Base-by-base conservation (phyloP, 2,329 filamentous ascomycete species). In the Cladosporium cucumerinum region DNA sequence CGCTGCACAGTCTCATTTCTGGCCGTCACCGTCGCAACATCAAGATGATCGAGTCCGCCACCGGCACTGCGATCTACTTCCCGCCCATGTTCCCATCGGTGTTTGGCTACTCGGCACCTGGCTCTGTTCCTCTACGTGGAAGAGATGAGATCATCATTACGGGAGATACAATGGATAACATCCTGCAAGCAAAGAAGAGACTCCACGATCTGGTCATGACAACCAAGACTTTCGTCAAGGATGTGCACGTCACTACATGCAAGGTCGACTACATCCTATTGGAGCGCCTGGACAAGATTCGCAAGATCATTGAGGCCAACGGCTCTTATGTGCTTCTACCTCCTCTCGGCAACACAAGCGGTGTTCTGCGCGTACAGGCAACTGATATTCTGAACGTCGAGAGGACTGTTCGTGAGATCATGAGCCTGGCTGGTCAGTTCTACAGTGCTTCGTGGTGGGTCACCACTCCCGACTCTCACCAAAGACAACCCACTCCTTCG, bases 361-460 rank as follows among this genome's bases (percentile, higher is more conserved):
- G 88, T 70, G 84, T 92, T 70, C 90, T 98, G 69, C 88, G 94
- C 57, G 91, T 99, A 36, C 95, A 98, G 78, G 95, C 93, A 65
- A 91, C 90, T 0, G 95, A 99, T 77, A 92, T 96, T 39, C 82
- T 97, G 70, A 93, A 97, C 74, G 92, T 97, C 14, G 95, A 99
- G 81, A 89, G 95, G 54, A 97, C 94, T 34, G 92, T 97, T 69
- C 88, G 93, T 71, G 95, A 98, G 78, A 89, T 99, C 69, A 97
- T 99, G 94, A 89, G 90, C 72, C 81, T 98, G 76, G 93, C 93
- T 69, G 93, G 94, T 39, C 95, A 99, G 80, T 99, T 98, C 78
- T 99, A 99, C 80, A 95, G 92, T 75, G 93, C 93, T 25, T 93
- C 92, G 12, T 99, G 95, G 94, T 96, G 92, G 85, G 90, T 97